Base-by-base conservation (phyloP, 345 rosid genomes). In the Salix arbutifolia region DNA sequence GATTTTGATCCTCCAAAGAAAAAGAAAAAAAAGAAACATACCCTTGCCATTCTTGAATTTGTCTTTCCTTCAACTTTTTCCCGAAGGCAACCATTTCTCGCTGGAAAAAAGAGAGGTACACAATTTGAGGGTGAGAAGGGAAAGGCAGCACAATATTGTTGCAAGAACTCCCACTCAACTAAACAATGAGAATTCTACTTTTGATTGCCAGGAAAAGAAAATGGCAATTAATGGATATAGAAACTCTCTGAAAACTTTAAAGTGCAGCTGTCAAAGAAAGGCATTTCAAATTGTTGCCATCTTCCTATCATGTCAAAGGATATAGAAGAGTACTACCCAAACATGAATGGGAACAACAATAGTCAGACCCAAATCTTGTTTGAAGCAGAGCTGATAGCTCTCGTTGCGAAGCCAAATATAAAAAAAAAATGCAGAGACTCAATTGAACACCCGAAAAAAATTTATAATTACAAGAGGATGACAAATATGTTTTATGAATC, bases 1-100 rank as follows among this genome's bases (percentile, higher is more conserved):
- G 40, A 23, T 2, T 42, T 42, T 42, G 46, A 42, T 11, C 13
- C 46, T 11, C 46, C 46, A 40, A 40, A 10, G 46, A 3, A 40
- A 0, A 40, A 40, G 10, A 40, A 40, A 40, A 40, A 40, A 40
- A 7, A 0, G 18, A 69, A 19, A 72, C 87, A 78, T 91, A 94
- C 98, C 88, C 87, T 79, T 85, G 85, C 98, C 98, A 94, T 92
- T 91, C 98, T 79, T 86, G 86, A 70, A 90, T 83, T 72, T 94
- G 97, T 81, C 94, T 90, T 79, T 89, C 91, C 87, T 94, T 89
- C 87, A 92, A 68, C 82, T 85, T 91, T 70, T 94, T 94, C 82
- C 98, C 98, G 75, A 94, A 94, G 28, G 94, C 93, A 81, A 94
- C 97, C 98, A 94, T 94, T 79, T 87, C 79, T 84, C 76, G 70